Evolutionary conservation across 306 rosid species (phyloP).

Genomic region (Inga oerstediana): DNA sequence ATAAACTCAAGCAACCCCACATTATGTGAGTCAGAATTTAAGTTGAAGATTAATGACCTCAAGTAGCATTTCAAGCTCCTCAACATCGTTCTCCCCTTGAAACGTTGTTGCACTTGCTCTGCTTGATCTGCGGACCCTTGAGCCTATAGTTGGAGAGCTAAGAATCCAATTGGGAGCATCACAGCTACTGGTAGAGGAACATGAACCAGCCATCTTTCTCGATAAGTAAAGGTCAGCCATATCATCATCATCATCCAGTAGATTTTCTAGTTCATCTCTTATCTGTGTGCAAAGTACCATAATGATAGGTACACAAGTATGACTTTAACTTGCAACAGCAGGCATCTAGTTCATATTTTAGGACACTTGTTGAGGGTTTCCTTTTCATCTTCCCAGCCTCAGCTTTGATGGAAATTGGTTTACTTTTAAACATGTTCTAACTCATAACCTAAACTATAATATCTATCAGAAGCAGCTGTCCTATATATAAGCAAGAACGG

Average conservation of each 20-base stretch:
- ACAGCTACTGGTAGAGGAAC: constrained; percentile 53
- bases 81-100: constrained; percentile 65
- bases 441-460: neutral
- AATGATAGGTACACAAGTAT: neutral
- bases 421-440: neutral
- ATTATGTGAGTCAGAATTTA: neutral
- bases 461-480: neutral
- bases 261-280: constrained; percentile 80
- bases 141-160: constrained; percentile 60
- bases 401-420: neutral
- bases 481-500: neutral
- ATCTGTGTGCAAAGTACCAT: constrained; percentile 43
- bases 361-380: neutral
- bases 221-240: constrained; percentile 89
- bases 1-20: neutral
- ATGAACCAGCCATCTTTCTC: constrained; percentile 51
- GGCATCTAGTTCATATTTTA: neutral
- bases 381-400: neutral
- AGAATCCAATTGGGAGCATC: constrained; percentile 52
- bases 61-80: constrained; percentile 85
- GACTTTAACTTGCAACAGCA: constrained; percentile 1
- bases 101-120: constrained; percentile 51
- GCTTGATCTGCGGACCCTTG: constrained; percentile 61
- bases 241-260: constrained; percentile 81
- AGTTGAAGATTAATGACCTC: constrained; percentile 52